phyloP scores from a whole-genome alignment of 2,329 filamentous ascomycete genomes.

The Zalaria obscura region DNA sequence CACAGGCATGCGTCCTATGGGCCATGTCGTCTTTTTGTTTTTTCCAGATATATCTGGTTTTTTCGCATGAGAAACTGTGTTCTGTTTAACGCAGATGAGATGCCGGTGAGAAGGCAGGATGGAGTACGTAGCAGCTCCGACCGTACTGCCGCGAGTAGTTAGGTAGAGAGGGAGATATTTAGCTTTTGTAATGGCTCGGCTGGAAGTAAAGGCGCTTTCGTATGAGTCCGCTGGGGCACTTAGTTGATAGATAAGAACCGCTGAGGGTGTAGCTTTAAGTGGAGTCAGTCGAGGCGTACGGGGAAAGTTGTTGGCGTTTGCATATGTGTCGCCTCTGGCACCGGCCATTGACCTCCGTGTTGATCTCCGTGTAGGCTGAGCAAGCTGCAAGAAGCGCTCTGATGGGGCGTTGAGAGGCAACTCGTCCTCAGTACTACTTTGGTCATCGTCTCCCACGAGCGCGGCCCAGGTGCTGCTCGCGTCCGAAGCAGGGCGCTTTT shows the following conservation, averaged over 20 bases:
- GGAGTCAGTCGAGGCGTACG: too few species aligned
- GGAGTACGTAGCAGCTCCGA: background rate
- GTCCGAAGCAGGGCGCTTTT: background rate
- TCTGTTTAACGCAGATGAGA: background rate
- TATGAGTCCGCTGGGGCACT: background rate
- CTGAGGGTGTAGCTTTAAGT: background rate
- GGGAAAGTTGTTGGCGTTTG: background rate
- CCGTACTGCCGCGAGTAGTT: background rate
- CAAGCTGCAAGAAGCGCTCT: background rate
- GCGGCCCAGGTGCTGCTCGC: too few species aligned
- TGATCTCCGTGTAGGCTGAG: background rate
- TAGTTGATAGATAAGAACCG: background rate
- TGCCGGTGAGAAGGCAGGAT: background rate
- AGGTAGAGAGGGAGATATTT: background rate
- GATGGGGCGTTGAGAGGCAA: background rate
- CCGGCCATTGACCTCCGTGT: background rate
- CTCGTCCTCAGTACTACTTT: background rate
- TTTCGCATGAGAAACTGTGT: too few species aligned
- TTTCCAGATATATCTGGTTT: background rate
- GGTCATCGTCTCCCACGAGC: background rate
- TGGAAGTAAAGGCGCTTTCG: background rate
- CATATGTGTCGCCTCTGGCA: background rate
- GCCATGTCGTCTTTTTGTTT: conserved; percentile 18
- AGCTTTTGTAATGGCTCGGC: too few species aligned
- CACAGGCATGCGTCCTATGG: conserved; percentile 34